A percentile compares a stretch with the other conserved stretches of the same genome.
phyloP scores from a whole-genome alignment of 805 yeast genomes.

The Zygoascus bituminiphila region DNA sequence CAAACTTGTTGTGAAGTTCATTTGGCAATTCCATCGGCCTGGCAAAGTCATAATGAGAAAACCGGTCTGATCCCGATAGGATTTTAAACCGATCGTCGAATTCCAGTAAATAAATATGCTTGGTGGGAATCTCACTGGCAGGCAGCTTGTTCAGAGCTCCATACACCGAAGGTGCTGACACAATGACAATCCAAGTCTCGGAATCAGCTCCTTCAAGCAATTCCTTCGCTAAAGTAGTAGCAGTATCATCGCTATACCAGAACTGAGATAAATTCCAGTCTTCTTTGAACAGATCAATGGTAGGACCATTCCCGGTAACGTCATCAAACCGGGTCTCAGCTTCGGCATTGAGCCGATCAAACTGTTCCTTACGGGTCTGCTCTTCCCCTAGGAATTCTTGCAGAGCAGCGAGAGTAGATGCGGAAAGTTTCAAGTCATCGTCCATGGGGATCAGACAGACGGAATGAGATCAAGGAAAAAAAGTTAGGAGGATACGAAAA shows the following conservation, averaged over 20 bases:
- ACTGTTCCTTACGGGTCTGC: slow-evolving; percentile 44
- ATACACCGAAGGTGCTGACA: slow-evolving; percentile 87
- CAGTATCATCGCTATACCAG: slow-evolving; percentile 73
- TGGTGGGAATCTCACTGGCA: slow-evolving; percentile 39
- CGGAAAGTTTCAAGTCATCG: slow-evolving; percentile 30
- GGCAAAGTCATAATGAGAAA: slow-evolving; percentile 68
- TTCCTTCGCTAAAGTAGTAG: slow-evolving; percentile 58
- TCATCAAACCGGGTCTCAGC: slow-evolving; percentile 51
- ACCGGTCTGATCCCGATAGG: slow-evolving; percentile 57
- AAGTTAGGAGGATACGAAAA: too few relatives aligned
- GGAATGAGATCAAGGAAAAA: too few relatives aligned
- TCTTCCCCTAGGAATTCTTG: slow-evolving; percentile 65
- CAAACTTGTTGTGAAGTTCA: slow-evolving; percentile 50
- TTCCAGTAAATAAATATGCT: slow-evolving; percentile 68
- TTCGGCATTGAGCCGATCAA: slow-evolving; percentile 42
- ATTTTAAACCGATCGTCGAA: slow-evolving; percentile 68
- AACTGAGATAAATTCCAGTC: slow-evolving; percentile 94
- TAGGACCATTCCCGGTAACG: slow-evolving; percentile 23
- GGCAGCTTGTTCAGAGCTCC: slow-evolving; percentile 64
- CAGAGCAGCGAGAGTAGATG: slow-evolving; percentile 44
- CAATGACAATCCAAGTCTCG: slow-evolving; percentile 62
- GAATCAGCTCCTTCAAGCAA: slow-evolving; percentile 68
- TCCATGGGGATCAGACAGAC: too few relatives aligned
- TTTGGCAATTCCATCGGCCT: slow-evolving; percentile 55
- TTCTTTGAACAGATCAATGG: slow-evolving; percentile 73